These are phyloP conservation scores for Nakazawaea wickerhamii DNA, from an alignment of 805 yeast genomes.

Conservation along the genomic window DNA sequence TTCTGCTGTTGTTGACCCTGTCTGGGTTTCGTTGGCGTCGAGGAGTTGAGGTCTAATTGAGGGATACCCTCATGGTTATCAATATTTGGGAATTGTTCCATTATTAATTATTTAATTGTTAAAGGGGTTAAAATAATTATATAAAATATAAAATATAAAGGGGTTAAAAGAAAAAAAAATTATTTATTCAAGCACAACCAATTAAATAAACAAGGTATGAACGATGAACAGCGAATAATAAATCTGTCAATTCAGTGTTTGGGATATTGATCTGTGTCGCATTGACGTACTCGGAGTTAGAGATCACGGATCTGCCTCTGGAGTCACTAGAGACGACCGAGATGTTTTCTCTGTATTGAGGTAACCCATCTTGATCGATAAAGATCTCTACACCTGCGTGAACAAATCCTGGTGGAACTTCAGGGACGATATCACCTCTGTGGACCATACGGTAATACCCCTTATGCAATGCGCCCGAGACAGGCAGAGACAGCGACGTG, in stretches of 20 bases:
- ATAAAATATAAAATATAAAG: background rate
- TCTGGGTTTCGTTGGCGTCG: background rate
- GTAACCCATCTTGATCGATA: constrained; percentile 32
- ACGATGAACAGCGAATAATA: constrained; percentile 1
- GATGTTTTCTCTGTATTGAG: constrained; percentile 23
- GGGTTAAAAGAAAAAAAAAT: background rate
- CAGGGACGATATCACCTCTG: constrained; percentile 52
- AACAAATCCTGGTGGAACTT: constrained; percentile 47
- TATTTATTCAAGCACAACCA: constrained; percentile 5
- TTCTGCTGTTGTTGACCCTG: background rate
- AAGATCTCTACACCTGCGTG: constrained; percentile 50
- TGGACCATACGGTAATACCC: constrained; percentile 56
- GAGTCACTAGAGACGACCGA: background rate
- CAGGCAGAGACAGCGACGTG: constrained; percentile 21
- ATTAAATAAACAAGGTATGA: constrained; percentile 4
- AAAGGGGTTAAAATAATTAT: background rate
- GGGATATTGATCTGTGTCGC: too few species aligned
- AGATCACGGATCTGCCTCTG: too few species aligned
- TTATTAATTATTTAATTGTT: background rate
- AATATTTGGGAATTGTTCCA: too few species aligned
- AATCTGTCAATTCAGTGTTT: constrained; percentile 1
- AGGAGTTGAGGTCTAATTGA: background rate
- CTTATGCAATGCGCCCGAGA: constrained; percentile 14
- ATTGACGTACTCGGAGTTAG: too few species aligned
- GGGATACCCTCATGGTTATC: too few species aligned